Percentiles rank a stretch among this genome's conserved stretches.
These are phyloP conservation scores for Chalciporus sphaerocephalus DNA, from an alignment of 768 basidiomycete species.

Conservation along the genomic window DNA sequence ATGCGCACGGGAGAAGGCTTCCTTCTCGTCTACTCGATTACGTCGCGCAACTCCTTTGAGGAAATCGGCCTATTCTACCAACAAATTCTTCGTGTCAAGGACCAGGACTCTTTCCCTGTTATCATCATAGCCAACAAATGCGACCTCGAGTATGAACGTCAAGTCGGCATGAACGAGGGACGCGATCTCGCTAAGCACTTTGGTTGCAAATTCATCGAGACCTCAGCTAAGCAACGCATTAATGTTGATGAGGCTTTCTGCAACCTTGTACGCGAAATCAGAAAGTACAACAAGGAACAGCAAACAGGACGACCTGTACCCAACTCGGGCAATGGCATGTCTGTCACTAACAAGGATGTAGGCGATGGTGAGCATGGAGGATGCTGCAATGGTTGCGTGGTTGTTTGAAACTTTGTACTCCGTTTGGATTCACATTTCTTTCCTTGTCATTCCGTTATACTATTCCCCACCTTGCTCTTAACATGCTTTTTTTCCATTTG, in stretches of 20 bases:
- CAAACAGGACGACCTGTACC: slow-evolving; percentile 68
- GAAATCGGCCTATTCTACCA: slow-evolving; percentile 96
- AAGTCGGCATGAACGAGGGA: slow-evolving; percentile 97
- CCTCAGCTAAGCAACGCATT: slow-evolving; percentile 93
- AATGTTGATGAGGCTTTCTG: slow-evolving; percentile 96
- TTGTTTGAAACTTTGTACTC: slow-evolving; percentile 34
- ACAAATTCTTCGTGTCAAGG: slow-evolving; percentile 95
- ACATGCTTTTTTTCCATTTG: slow-evolving; percentile 7
- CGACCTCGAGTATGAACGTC: slow-evolving; percentile 92
- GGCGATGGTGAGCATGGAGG: slow-evolving; percentile 51
- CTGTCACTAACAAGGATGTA: slow-evolving; percentile 44
- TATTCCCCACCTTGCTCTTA: slow-evolving; percentile 2
- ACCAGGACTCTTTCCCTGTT: slow-evolving; percentile 92
- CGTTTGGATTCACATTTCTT: not conserved
- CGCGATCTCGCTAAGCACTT: slow-evolving; percentile 94
- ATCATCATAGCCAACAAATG: slow-evolving; percentile 98
- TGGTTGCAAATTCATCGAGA: slow-evolving; percentile 92
- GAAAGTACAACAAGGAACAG: slow-evolving; percentile 91
- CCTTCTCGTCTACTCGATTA: slow-evolving; percentile 96
- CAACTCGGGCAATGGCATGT: slow-evolving; percentile 37
- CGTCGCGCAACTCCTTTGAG: slow-evolving; percentile 96
- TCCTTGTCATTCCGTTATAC: slow-evolving; percentile 7
- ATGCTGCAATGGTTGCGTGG: slow-evolving; percentile 69
- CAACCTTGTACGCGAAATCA: slow-evolving; percentile 88
- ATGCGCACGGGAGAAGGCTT: slow-evolving; percentile 99